phyloP scores from a whole-genome alignment of 2,329 filamentous ascomycete species.

The Fusarium nanum region DNA sequence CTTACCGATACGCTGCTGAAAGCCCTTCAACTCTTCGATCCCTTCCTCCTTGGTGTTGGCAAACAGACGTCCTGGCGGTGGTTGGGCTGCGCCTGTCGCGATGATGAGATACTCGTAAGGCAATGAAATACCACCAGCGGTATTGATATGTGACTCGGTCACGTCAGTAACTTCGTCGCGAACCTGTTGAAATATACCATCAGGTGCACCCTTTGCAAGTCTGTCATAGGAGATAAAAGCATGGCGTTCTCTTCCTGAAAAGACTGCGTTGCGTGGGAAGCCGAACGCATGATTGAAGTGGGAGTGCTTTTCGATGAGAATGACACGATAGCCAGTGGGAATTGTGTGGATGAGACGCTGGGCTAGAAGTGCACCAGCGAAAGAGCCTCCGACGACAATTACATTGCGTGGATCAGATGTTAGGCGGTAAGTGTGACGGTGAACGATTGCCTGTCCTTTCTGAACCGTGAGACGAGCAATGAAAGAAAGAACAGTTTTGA shows the following conservation, averaged over 20 bases:
- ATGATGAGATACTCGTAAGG: constrained; percentile 22
- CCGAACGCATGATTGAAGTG: constrained; percentile 32
- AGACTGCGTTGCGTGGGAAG: constrained; percentile 27
- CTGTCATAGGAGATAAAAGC: constrained; percentile 25
- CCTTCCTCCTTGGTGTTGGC: background rate
- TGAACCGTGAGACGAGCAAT: background rate
- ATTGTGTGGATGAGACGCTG: constrained; percentile 19
- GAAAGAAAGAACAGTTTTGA: constrained; percentile 3
- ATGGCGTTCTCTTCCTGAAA: constrained; percentile 6
- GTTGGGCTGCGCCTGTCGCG: constrained; percentile 33
- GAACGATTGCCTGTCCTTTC: background rate
- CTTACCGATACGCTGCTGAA: constrained; percentile 1
- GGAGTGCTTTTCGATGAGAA: constrained; percentile 32
- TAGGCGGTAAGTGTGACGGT: constrained; percentile 20
- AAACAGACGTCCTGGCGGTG: constrained; percentile 17
- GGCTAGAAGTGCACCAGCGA: constrained; percentile 17
- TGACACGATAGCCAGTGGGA: constrained; percentile 23
- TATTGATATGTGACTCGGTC: background rate
- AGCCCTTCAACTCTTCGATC: constrained; percentile 7
- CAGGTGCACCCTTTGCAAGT: background rate
- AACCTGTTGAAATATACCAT: constrained; percentile 15
- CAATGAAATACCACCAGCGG: background rate
- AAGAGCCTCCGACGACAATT: constrained; percentile 26
- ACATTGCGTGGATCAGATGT: constrained; percentile 20
- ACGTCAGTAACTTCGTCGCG: constrained; percentile 15